These are phyloP conservation scores for Ocimum tenuiflorum DNA, from an alignment of 257 asterid genomes.

Conservation along the genomic window DNA sequence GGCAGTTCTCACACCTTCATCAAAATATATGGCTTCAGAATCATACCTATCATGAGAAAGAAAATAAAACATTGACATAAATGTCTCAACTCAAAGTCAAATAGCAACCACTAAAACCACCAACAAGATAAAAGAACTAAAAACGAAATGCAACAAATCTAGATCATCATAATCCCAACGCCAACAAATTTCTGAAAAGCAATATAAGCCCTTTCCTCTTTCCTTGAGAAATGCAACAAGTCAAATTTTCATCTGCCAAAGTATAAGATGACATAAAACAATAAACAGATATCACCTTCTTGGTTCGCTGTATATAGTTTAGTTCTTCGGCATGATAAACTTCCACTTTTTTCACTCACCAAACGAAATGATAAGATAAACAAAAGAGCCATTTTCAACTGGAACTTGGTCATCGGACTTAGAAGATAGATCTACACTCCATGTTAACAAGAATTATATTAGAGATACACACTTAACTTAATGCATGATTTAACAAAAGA, in stretches of 20 bases:
- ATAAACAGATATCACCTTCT: constrained; percentile 1
- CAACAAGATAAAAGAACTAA: neutral
- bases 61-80: neutral
- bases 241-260: neutral
- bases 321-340: constrained; percentile 4
- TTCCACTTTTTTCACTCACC: neutral
- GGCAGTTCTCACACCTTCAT: constrained; percentile 73
- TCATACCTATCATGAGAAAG: constrained; percentile 55
- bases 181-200: neutral
- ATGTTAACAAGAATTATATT: neutral
- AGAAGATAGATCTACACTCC: neutral
- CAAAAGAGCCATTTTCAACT: neutral
- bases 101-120: constrained; percentile 8
- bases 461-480: neutral
- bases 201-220: neutral
- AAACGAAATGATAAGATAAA: constrained; percentile 8
- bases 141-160: neutral
- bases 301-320: neutral
- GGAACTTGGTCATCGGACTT: constrained; percentile 7
- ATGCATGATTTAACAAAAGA: constrained; percentile 6
- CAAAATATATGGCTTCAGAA: constrained; percentile 80
- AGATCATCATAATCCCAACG: neutral
- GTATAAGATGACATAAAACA: neutral
- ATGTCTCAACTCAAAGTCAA: constrained; percentile 6
- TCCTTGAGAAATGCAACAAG: neutral